Evolutionary conservation across 495 filamentous ascomycete species (phyloP).

Genomic region (Annulohypoxylon moriforme): DNA sequence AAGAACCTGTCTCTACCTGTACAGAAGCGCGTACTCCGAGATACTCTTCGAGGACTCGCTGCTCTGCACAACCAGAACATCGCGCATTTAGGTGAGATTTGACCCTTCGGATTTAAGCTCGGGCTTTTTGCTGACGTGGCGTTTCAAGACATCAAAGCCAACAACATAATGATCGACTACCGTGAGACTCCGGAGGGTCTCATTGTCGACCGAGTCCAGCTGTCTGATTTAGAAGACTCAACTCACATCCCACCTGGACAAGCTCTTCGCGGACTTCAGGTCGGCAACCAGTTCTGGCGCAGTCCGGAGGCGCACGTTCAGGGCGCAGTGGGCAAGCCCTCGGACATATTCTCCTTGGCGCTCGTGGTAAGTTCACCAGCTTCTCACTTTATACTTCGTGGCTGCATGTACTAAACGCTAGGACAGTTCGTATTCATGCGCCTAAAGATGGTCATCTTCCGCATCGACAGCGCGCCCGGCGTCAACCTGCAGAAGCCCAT

Average conservation of each 20-base stretch:
- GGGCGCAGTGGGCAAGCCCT: constrained; percentile 48
- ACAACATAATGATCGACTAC: constrained; percentile 55
- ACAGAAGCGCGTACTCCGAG: constrained; percentile 59
- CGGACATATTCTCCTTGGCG: constrained; percentile 53
- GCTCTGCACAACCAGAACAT: constrained; percentile 61
- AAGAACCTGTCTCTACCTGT: constrained; percentile 50
- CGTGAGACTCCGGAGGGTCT: constrained; percentile 46
- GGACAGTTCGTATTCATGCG: constrained; percentile 50
- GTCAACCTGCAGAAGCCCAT: constrained; percentile 61
- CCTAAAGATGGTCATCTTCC: constrained; percentile 56
- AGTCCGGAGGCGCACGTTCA: constrained; percentile 52
- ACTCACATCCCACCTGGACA: constrained; percentile 55
- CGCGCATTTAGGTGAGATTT: constrained; percentile 55
- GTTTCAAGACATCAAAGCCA: constrained; percentile 51
- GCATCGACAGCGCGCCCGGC: constrained; percentile 55
- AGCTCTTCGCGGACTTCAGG: constrained; percentile 46
- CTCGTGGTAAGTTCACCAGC: constrained; percentile 50
- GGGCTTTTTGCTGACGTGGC: constrained; percentile 11
- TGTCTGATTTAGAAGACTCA: constrained; percentile 59
- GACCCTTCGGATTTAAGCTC: constrained; percentile 29
- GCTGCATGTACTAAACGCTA: constrained; percentile 21
- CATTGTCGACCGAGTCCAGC: constrained; percentile 52
- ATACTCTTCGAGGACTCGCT: constrained; percentile 57
- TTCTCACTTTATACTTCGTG: constrained; percentile 2
- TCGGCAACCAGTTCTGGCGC: constrained; percentile 55